Evolutionary conservation across 306 rosid species (phyloP), one percentile per base, ranked within the genome.

Genomic region (Trifolium repens): DNA sequence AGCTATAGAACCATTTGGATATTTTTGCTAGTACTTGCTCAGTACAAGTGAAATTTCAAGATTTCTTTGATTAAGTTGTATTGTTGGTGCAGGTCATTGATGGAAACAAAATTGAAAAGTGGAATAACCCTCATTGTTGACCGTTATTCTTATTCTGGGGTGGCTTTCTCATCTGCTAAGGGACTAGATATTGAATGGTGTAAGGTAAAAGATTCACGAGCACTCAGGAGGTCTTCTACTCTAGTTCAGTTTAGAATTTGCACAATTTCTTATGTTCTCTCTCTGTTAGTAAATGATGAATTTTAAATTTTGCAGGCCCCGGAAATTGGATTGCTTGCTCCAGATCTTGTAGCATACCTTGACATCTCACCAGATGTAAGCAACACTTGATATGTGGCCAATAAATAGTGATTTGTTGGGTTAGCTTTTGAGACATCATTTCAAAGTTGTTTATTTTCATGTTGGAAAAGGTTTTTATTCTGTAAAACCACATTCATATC

Each of bases 61-160:
- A 7, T 59, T 82, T 43, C 53, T 57, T 54, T 69, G 35, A 32
- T 24, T 26, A 78, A 73, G 37, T 70, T 32, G 49, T 80, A 16
- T 14, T 82, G 30, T 78, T 52, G 76, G 8, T 55, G 69, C 88
- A 94, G 98, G 83, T 84, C 87, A 16, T 77, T 89, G 88, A 94
- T 94, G 98, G 97, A 94, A 81, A 71, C 85, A 58, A 91, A 90
- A 80, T 72, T 94, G 77, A 90, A 88, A 82, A 52, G 89, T 74
- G 98, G 98, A 71, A 94, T 85, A 74, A 91, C 93, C 2, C 91
- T 94, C 72, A 87, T 94, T 79, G 96, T 94, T 52, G 98, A 94
- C 82, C 97, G 96, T 78, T 94, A 94, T 85, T 91, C 97, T 69
- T 94, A 85, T 75, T 94, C 97, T n/a, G 97, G 98, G 17, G 97